Conservation (phyloP, 2,329 filamentous ascomycete species). For the Xylaria sp. region DNA sequence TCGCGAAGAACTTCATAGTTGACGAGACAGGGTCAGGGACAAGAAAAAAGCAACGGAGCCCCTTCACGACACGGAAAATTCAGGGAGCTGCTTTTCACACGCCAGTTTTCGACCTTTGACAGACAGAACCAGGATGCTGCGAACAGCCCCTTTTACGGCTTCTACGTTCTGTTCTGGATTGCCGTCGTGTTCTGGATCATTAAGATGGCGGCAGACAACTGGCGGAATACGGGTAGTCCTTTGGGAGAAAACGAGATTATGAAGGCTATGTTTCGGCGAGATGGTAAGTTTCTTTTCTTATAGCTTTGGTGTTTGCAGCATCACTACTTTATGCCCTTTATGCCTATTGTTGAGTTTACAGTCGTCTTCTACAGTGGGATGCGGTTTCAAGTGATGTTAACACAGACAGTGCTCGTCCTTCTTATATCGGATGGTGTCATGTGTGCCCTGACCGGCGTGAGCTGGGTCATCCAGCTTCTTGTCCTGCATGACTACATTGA, state of each 20-base stretch:
- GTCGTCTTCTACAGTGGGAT: not conserved
- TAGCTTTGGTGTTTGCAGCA: not conserved
- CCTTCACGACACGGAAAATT: conserved; percentile 51
- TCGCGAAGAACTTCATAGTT: not conserved
- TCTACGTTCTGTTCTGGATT: conserved; percentile 84
- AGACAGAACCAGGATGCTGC: conserved; percentile 72
- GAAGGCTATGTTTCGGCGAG: conserved; percentile 70
- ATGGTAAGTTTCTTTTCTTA: conserved; percentile 52
- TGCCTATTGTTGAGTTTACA: not conserved
- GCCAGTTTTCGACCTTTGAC: conserved; percentile 79
- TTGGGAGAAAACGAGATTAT: conserved; percentile 79
- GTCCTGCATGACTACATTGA: conserved; percentile 69
- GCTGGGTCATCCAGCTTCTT: conserved; percentile 71
- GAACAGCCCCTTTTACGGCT: conserved; percentile 79
- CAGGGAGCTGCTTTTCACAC: conserved; percentile 74
- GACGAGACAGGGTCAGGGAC: conserved; percentile 31
- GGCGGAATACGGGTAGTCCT: conserved; percentile 72
- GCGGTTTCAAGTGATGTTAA: conserved; percentile 1
- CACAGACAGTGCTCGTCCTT: conserved; percentile 59
- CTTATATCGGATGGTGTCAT: conserved; percentile 75
- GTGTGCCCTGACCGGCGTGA: conserved; percentile 73
- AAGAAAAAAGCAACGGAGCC: conserved; percentile 32
- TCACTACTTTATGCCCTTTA: not conserved
- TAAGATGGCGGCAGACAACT: conserved; percentile 75
- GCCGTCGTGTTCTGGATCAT: conserved; percentile 73